Evolutionary conservation across 2,329 filamentous ascomycete genomes (phyloP).

Genomic region (Aureobasidium namibiae): DNA sequence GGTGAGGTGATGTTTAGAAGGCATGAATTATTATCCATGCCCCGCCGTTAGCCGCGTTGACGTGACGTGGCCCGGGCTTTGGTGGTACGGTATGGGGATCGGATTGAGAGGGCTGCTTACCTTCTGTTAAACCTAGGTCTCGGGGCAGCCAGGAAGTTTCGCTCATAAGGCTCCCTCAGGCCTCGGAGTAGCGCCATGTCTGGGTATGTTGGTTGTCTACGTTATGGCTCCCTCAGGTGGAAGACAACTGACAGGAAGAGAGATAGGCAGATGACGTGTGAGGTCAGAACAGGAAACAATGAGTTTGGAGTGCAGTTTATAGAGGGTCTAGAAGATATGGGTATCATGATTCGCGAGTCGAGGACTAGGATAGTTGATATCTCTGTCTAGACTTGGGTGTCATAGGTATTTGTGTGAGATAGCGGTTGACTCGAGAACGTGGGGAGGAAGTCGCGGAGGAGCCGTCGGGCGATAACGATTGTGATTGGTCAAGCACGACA

Average conservation of each 20-base stretch:
- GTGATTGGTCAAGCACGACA: slow-evolving; percentile 5
- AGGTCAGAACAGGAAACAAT: not conserved
- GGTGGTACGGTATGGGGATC: not conserved
- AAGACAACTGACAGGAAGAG: not conserved
- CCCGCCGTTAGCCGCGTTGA: not conserved
- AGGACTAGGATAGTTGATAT: not conserved
- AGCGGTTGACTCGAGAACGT: not conserved
- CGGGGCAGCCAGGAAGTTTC: slow-evolving; percentile 1
- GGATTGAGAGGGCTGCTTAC: not conserved
- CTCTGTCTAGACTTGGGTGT: not conserved
- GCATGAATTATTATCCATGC: not conserved
- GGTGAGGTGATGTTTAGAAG: not conserved
- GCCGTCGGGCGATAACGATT: not conserved
- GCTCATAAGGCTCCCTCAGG: not conserved
- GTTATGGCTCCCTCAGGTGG: not conserved
- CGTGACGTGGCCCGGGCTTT: not conserved
- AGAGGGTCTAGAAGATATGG: not conserved
- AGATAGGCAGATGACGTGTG: not conserved
- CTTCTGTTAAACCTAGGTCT: slow-evolving; percentile 4
- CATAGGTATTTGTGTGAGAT: not conserved
- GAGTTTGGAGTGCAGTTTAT: not conserved
- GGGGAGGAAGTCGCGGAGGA: not conserved
- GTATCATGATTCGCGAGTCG: not conserved
- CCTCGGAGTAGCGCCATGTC: slow-evolving; percentile 4
- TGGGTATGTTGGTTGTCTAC: no score